phyloP scores from a whole-genome alignment of 768 basidiomycete genomes.

The Suillus plorans region DNA sequence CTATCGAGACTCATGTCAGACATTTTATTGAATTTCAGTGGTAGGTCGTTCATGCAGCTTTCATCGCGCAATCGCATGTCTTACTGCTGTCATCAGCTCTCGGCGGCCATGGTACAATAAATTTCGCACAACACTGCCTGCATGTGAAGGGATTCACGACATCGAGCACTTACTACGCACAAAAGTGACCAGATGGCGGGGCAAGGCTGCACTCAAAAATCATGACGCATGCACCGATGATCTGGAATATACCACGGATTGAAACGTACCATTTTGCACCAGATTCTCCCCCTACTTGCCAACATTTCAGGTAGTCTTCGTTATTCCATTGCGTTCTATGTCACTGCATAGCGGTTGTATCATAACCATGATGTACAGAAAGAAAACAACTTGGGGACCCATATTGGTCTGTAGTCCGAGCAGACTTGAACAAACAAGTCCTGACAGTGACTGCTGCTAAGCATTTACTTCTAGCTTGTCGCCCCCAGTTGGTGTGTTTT shows the following conservation, averaged over 20 bases:
- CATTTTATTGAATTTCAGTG: slow-evolving; percentile 71
- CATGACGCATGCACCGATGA: not conserved
- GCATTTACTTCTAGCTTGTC: not conserved
- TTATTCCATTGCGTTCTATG: too few species aligned
- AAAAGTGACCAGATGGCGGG: slow-evolving; percentile 53
- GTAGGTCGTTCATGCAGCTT: slow-evolving; percentile 35
- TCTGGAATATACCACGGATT: not conserved
- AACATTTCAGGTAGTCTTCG: too few species aligned
- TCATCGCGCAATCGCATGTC: not conserved
- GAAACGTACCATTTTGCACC: not conserved
- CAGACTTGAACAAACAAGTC: too few species aligned
- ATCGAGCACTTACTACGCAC: slow-evolving; percentile 43
- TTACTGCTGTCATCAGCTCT: slow-evolving; percentile 30
- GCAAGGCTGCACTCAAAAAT: slow-evolving; percentile 22
- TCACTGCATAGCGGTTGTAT: too few species aligned
- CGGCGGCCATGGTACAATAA: slow-evolving; percentile 57
- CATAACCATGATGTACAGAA: too few species aligned
- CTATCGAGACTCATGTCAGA: slow-evolving; percentile 61
- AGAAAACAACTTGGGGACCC: too few species aligned
- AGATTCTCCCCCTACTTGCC: not conserved
- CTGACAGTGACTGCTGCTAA: not conserved
- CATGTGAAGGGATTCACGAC: slow-evolving; percentile 44
- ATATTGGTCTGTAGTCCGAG: too few species aligned
- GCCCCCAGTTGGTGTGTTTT: not conserved
- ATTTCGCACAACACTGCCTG: slow-evolving; percentile 47